phyloP scores from a whole-genome alignment of 2,329 filamentous ascomycete species.

The Aspergillus intermedius region DNA sequence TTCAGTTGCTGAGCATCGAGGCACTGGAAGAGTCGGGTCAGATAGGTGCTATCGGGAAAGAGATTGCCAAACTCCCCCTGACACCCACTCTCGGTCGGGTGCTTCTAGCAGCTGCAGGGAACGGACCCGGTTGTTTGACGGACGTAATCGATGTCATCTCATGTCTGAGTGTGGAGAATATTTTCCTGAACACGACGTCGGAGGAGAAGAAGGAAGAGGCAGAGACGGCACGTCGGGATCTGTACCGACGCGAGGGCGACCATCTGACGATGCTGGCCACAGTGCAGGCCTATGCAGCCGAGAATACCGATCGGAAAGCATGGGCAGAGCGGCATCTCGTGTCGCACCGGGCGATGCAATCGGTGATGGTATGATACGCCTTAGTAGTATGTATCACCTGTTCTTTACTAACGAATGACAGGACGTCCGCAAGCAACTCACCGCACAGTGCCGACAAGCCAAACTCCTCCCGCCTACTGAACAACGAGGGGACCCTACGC shows the following conservation, averaged over 20 bases:
- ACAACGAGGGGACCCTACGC: conserved; percentile 5
- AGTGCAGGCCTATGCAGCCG: conserved; percentile 53
- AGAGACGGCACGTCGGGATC: conserved; percentile 48
- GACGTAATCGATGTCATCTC: conserved; percentile 81
- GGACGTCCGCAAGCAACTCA: conserved; percentile 58
- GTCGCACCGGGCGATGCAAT: conserved; percentile 59
- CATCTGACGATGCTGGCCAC: conserved; percentile 58
- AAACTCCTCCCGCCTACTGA: conserved; percentile 33
- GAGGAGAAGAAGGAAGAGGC: conserved; percentile 57
- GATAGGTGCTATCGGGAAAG: conserved; percentile 67
- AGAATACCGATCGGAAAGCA: conserved; percentile 51
- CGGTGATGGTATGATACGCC: conserved; percentile 46
- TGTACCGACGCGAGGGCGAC: conserved; percentile 57
- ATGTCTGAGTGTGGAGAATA: conserved; percentile 58
- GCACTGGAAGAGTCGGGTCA: conserved; percentile 65
- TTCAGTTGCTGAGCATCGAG: conserved; percentile 72
- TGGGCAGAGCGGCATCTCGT: conserved; percentile 57
- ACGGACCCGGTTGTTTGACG: conserved; percentile 64
- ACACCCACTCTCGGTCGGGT: conserved; percentile 75
- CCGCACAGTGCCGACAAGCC: conserved; percentile 47
- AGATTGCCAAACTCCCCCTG: conserved; percentile 77
- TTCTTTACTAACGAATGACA: conserved; percentile 15
- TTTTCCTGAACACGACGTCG: conserved; percentile 54
- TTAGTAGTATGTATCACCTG: too few species aligned
- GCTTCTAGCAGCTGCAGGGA: conserved; percentile 67